A percentile compares a stretch with the other conserved stretches of the same genome.
phyloP scores from a whole-genome alignment of 2,329 filamentous ascomycete species.

The Geosmithia putterillii region DNA sequence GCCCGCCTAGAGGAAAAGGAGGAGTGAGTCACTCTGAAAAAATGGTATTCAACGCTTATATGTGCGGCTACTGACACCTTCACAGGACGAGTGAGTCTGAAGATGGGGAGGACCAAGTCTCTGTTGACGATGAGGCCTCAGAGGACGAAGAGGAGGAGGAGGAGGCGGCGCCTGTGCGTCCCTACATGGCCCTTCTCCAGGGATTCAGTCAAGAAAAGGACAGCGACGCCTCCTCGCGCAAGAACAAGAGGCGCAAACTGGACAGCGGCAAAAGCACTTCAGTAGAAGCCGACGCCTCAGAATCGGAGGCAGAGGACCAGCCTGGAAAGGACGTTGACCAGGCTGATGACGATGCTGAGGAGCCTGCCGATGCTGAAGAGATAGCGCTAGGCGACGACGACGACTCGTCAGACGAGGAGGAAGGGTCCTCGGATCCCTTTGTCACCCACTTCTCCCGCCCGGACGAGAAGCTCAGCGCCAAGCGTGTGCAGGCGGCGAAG shows the following conservation, averaged over 20 bases:
- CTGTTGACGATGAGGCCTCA: conserved; percentile 1
- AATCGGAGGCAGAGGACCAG: conserved; percentile 13
- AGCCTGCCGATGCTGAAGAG: conserved; percentile 1
- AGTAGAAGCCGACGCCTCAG: conserved; percentile 1
- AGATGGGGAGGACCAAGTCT: conserved; percentile 6
- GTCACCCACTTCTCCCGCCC: conserved; percentile 65
- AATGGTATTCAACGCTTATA: conserved; percentile 4
- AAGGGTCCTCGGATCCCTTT: conserved; percentile 57
- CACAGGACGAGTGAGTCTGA: conserved; percentile 1
- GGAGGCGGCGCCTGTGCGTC: conserved; percentile 27
- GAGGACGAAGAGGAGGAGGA: conserved; percentile 15
- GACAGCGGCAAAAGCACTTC: conserved; percentile 12
- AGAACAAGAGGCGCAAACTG: conserved; percentile 46
- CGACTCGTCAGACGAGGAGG: conserved; percentile 35
- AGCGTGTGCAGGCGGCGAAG: conserved; percentile 37
- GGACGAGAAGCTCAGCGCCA: conserved; percentile 46
- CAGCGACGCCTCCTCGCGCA: conserved; percentile 21
- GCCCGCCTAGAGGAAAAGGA: conserved; percentile 20
- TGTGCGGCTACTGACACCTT: neutral
- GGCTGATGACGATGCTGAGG: conserved; percentile 8
- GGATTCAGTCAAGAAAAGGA: conserved; percentile 26
- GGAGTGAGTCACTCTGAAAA: conserved; percentile 17
- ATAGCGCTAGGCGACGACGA: conserved; percentile 16
- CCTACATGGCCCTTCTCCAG: conserved; percentile 47
- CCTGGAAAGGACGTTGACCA: conserved; percentile 27